Conservation (phyloP, 1,139 yeast species). For the Yamadazyma friedrichii region DNA sequence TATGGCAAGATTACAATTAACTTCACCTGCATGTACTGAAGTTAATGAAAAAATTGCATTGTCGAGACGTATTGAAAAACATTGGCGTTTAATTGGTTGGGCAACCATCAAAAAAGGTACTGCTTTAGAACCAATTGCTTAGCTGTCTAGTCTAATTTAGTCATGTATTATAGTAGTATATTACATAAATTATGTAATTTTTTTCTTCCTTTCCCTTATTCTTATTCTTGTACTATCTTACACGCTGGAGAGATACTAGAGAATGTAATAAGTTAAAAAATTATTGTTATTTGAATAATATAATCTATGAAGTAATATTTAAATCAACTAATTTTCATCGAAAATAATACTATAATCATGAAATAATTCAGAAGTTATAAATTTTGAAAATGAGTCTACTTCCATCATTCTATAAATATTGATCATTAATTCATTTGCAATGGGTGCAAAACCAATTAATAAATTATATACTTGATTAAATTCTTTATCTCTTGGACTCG, state of each 20-base stretch:
- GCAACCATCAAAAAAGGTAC: constrained; percentile 97
- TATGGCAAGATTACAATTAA: constrained; percentile 96
- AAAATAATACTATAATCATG: constrained; percentile 10
- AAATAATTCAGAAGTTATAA: constrained; percentile 37
- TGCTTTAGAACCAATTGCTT: constrained; percentile 67
- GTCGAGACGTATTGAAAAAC: constrained; percentile 98
- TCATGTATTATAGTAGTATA: constrained; percentile 3
- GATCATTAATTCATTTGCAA: constrained; percentile 30
- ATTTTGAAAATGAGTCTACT: constrained; percentile 72
- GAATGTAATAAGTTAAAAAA: too few species aligned
- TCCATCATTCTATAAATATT: constrained; percentile 62
- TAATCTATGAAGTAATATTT: too few species aligned
- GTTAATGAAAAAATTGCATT: constrained; percentile 97
- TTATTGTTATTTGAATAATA: too few species aligned
- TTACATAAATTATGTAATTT: constrained; percentile 6
- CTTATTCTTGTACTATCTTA: too few species aligned
- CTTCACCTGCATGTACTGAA: constrained; percentile 99
- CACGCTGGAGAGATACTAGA: not conserved
- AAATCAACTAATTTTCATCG: constrained; percentile 3
- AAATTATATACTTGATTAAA: constrained; percentile 38
- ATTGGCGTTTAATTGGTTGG: constrained; percentile 99
- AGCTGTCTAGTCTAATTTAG: constrained; percentile 6
- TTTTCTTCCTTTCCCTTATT: constrained; percentile 5
- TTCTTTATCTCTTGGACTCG: constrained; percentile 4
- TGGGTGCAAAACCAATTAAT: constrained; percentile 45